Base-by-base conservation (phyloP, 441 rosid genomes). In the Aleurites moluccanus region DNA sequence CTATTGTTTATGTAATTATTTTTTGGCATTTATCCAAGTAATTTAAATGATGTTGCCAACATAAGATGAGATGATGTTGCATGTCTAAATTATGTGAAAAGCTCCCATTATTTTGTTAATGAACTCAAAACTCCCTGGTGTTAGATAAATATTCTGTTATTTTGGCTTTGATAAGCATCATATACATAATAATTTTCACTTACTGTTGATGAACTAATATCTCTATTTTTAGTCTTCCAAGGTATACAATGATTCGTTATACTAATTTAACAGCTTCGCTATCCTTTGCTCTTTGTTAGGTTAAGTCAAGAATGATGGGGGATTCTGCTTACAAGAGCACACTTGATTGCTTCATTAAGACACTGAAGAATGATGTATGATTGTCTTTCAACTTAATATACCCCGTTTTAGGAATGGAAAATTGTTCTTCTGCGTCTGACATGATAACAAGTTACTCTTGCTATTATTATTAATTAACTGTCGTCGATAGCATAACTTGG, bases 221-320 rank as follows among this genome's bases (percentile, higher is more conserved):
- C 40, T 25, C 64, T n/a, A 44, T 66, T 68, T 60, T 72, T 69
- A n/a, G 40, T 75, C 52, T 64, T 30, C 47, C 30, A 4, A 35
- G 10, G 16, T 10, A 2, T 3, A n/a, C 47, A 67, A 67, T 61
- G 64, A 35, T 56, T 25, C 2, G 8, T 64, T 52, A n/a, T 8
- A 57, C 44, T 23, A 27, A 23, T 61, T 56, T 61, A 42, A 67
- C 64, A 25, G 66, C 27, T 33, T 67, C 25, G 21, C 9, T 11
- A 10, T 18, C 28, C 66, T 44, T 27, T 64, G 55, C 52, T 52
- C 38, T n/a, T n/a, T 73, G 77, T 73, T 93, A 93, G 99, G 92
- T 96, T 53, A 93, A 92, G 87, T 91, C 98, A 0, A 90, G 99
- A 80, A 96, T 96, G 99, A 96, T 96, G 99, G 99, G 98, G 67